Evolutionary conservation across 495 filamentous ascomycete species (phyloP).

Genomic region (Penicillium waksmanii): DNA sequence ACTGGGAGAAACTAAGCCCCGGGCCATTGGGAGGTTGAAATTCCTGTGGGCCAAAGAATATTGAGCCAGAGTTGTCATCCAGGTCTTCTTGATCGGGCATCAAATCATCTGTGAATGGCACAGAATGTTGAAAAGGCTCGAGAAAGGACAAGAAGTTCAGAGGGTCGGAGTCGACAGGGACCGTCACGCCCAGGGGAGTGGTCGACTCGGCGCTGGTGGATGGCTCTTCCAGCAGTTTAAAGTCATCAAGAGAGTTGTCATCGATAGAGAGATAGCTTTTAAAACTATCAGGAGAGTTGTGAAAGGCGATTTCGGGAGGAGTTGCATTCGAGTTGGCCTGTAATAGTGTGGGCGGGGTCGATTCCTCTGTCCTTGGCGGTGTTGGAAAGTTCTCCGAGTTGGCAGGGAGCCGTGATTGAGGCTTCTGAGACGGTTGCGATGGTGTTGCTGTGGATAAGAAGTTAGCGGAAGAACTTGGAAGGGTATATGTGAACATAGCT

Average conservation of each 20-base stretch:
- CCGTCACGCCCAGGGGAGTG: conserved; percentile 16
- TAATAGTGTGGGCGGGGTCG: conserved; percentile 14
- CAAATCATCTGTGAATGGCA: conserved; percentile 21
- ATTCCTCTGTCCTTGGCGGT: conserved; percentile 24
- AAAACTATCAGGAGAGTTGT: conserved; percentile 25
- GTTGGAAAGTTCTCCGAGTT: conserved; percentile 19
- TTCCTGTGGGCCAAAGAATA: conserved; percentile 8
- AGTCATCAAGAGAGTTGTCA: conserved; percentile 22
- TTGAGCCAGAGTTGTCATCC: conserved; percentile 12
- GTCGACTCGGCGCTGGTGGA: conserved; percentile 12
- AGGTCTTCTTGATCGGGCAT: conserved; percentile 13
- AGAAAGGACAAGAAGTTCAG: conserved; percentile 29
- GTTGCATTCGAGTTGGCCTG: conserved; percentile 8
- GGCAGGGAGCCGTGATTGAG: neutral
- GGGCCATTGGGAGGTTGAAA: conserved; percentile 12
- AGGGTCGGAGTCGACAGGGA: conserved; percentile 25
- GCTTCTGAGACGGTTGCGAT: conserved; percentile 1
- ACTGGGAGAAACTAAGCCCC: conserved; percentile 38
- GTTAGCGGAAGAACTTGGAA: neutral
- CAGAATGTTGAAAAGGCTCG: conserved; percentile 23
- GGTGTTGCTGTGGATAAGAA: neutral
- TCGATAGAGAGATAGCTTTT: conserved; percentile 30
- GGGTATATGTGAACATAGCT: neutral
- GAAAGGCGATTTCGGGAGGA: conserved; percentile 21
- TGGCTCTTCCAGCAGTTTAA: conserved; percentile 11